Evolutionary conservation across 2,329 filamentous ascomycete genomes (phyloP), one percentile per base, ranked within the genome.

Genomic region (Fusarium zealandicum): DNA sequence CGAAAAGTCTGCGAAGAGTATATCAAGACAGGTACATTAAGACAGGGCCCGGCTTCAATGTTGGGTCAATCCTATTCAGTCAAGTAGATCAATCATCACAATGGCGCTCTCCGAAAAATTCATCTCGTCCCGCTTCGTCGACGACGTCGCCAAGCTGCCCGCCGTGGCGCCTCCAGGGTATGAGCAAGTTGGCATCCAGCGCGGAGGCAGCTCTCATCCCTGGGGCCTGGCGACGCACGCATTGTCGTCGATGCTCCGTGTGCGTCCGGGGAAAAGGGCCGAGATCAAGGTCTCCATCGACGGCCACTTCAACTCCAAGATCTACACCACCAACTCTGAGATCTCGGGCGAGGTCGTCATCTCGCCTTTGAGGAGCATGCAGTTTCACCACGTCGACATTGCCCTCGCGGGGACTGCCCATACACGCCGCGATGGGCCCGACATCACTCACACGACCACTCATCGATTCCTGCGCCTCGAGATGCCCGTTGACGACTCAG

Each of bases 281-380:
- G 60, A 63, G 18, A 56, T 63, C 0, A 32, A 37, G 1, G 50
- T 67, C 22, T 22, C 40, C 12, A 47, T 67, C 51, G 58, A 64
- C 2, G 41, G 55, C 16, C 62, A 67, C 60, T 67, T 67, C 20
- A 58, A 48, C 28, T 63, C 64, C 13, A 67, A 67, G 20, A 49
- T 62, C 11, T 67, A 67, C 43, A 67, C 60, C 32, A 63, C 62
- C 47, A 58, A 63, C 30, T 64, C 62, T 2, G 60, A 61, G 13
- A 45, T 67, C 37, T 64, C 64, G 16, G 64, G 64, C 13, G 55
- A 49, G n/a, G 51, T 66, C 12, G 25, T 22, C 30, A 49, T 67
- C 20, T 41, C 51, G 1, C 64, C 64, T 9, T 12, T 33, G 0
- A 49, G 47, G 22, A 52, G 59, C 45, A 58, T 42, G 4, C 60